Evolutionary conservation across 352 stramenopile species (phyloP), one percentile per base, ranked within the genome.

Genomic region (Phytophthora pisi): DNA sequence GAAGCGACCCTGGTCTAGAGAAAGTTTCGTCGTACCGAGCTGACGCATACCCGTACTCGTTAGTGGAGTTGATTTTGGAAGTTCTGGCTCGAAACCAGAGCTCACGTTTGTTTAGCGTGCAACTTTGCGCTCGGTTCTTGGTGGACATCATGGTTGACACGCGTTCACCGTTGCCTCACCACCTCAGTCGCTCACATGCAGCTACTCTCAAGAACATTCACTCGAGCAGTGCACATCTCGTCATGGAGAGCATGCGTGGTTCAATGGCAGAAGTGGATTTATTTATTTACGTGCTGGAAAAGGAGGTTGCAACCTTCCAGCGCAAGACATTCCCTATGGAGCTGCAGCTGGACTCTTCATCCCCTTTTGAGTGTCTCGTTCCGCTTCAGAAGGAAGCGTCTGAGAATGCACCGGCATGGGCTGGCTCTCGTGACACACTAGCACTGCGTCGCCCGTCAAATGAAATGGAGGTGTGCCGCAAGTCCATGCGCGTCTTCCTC

Each of bases 211-310:
- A 84, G 30, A 72, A 86, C 7, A 76, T 91, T 34, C 82, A 91
- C 66, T 93, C 83, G 24, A 80, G 77, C 23, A 86, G 78, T 56
- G 82, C 86, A 10, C 81, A 92, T 45, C 59, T 88, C 24, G 86
- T 93, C 11, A 93, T 93, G 86, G 81, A 90, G 54, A 93, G 83
- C 65, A 93, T 93, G 82, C 81, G 82, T n/a, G 86, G 86, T 20
- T 72, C 77, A 0, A 92, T 93, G 86, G 70, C 83, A 13, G 86
- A 93, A 69, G 78, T 92, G 5, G 86, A 93, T 57, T 56, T 92
- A 16, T 94, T 94, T 42, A 78, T 94, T 61, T 92, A 91, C 68
- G 82, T 92, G 43, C 56, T 94, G 16, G 86, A 94, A 70, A 88
- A 89, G 30, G 86, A 92, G 51, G 83, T 84, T 13, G 57, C 65